Percentiles rank a stretch among this genome's conserved stretches.
Evolutionary conservation across 2,329 filamentous ascomycete species (phyloP).

Genomic region (Penicillium palitans): DNA sequence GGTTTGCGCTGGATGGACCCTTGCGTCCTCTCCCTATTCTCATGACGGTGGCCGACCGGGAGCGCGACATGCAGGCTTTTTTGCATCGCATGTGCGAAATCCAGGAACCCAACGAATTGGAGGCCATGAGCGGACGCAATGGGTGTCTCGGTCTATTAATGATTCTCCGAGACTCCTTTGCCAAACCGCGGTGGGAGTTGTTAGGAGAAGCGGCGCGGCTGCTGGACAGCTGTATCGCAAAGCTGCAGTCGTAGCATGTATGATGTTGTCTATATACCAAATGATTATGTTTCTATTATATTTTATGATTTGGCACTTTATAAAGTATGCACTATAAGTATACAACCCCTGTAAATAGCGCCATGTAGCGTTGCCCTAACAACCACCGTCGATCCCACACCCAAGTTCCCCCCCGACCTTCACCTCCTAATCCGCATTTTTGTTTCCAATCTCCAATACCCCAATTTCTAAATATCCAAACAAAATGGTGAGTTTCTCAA

Average conservation of each 20-base stretch:
- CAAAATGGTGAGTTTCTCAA: slow-evolving; percentile 5
- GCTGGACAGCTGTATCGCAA: slow-evolving; percentile 75
- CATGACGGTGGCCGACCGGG: slow-evolving; percentile 63
- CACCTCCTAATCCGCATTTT: slow-evolving; percentile 4
- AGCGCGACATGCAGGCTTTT: slow-evolving; percentile 76
- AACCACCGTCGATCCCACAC: slow-evolving; percentile 22
- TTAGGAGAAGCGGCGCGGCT: slow-evolving; percentile 82
- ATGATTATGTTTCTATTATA: slow-evolving; percentile 5
- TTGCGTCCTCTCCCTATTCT: slow-evolving; percentile 56
- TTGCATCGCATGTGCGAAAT: slow-evolving; percentile 71
- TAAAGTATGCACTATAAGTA: background rate
- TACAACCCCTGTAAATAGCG: background rate
- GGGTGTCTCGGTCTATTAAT: slow-evolving; percentile 77
- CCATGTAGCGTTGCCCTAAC: slow-evolving; percentile 22
- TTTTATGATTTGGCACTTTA: background rate
- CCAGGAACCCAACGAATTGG: slow-evolving; percentile 73
- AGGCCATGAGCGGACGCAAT: slow-evolving; percentile 73
- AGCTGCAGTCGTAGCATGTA: slow-evolving; percentile 43
- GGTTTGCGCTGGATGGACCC: slow-evolving; percentile 83
- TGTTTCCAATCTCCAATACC: slow-evolving; percentile 12
- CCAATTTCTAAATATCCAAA: background rate
- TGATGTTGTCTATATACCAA: slow-evolving; percentile 8
- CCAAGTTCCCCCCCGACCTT: slow-evolving; percentile 9
- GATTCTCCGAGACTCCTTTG: slow-evolving; percentile 78
- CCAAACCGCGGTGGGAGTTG: slow-evolving; percentile 84